Base-by-base conservation (phyloP, 129 eudicot species). In the Helianthus tuberosus region DNA sequence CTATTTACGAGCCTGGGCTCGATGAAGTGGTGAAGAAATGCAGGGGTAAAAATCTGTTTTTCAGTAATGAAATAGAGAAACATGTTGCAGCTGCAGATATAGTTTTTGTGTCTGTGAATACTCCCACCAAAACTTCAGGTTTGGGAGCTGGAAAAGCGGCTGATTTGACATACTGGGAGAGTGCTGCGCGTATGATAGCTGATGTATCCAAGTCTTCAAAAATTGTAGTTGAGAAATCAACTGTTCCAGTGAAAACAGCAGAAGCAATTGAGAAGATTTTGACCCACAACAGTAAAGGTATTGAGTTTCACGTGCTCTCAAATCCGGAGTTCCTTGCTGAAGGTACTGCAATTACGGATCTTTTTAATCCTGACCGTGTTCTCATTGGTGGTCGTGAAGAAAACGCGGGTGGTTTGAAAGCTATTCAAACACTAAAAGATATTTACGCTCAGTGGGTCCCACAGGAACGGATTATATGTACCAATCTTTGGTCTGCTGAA, bases 401-500 rank as follows among this genome's bases (percentile, higher is more conserved):
- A 76, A 84, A 89, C 71, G 83, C 89, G 64, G 86, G 59, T 11
- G 89, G 92, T 20, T 38, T 58, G 70, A 81, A 84, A 76, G 89
- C 92, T 5, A 68, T 87, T 29, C 71, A 76, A 73, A 66, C 74
- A 0, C 25, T 84, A 46, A 84, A 81, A 69, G 86, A 84, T 11
- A 72, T 87, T 63, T 87, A 87, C 61, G 89, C 87, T 25, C 86
- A 84, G 8, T 87, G 92, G 92, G 92, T 87, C 59, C 84, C 89
- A 0, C 81, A 87, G 59, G 89, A 84, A 17, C 78, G 81, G 11
- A 87, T 87, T 53, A 72, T 87, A 13, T 87, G 92, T 71, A 84
- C 92, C 36, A 87, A 87, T 84, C 82, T 87, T 2, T 87, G 92
- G 92, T 87, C 92, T 15, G 85, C 92, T 15, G 92, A 87, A 75